Base-by-base conservation (phyloP, 495 filamentous ascomycete genomes). In the Aspergillus sclerotiicarbonarius region DNA sequence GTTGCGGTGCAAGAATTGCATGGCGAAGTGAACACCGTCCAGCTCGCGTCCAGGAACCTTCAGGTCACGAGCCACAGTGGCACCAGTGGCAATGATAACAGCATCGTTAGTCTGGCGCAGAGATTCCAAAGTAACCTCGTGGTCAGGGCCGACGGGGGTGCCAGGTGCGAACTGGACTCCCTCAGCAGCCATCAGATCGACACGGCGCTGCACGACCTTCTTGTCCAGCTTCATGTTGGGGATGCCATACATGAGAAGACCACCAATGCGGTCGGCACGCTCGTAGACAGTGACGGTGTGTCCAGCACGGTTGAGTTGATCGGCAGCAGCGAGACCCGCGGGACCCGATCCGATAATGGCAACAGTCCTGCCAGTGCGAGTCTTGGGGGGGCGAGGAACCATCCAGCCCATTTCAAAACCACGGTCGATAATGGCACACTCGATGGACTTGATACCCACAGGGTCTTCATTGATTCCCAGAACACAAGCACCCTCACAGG, bases 221-320 rank as follows among this genome's bases (percentile, higher is more conserved):
- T 99, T 99, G 82, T 99, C 94, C 30, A 99, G 87, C 81, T 99
- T 99, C 94, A 99, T 99, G 82, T 99, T 99, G 48, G 94, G 94
- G 59, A 99, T 99, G 62, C 94, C 94, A 69, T 99, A 88, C 94
- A 99, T 99, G 65, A 99, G 87, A 59, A 99, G 79, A 67, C 94
- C 94, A 73, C 94, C 94, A 58, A 89, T 78, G 59, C 94, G 90
- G 71, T 99, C 94, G 60, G 94, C 85, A 41, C 94, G 90, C 82
- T 99, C 94, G 72, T 97, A 98, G 15, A 99, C 90, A 15, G 91
- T 97, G 54, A 98, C 91, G 16, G 58, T 78, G 73, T 99, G 94
- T 35, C 94, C 94, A 62, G 88, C 90, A 69, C 88, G 88, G 84
- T 99, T 99, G 30, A 99, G 84, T 72, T 98, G 94, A 68, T 99